phyloP scores from a whole-genome alignment of 495 filamentous ascomycete genomes.

The Hapsidospora chrysogenum region DNA sequence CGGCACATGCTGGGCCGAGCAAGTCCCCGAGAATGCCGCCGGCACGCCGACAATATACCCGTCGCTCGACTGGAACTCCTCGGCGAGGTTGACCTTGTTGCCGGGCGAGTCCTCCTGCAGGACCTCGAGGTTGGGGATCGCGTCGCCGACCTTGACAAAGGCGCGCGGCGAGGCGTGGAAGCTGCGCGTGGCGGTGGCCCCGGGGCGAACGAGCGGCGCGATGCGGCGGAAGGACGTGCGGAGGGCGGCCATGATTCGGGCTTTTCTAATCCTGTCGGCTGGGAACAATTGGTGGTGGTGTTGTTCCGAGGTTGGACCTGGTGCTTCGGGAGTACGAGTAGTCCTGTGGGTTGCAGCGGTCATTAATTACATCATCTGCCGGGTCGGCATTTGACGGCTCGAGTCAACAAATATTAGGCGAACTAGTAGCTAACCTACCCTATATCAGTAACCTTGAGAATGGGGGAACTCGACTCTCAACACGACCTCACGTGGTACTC shows the following conservation, averaged over 20 bases:
- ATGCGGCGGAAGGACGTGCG: slow-evolving; percentile 1
- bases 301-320: too few species aligned
- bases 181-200: slow-evolving; percentile 5
- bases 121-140: slow-evolving; percentile 40
- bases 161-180: slow-evolving; percentile 37
- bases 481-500: too few species aligned
- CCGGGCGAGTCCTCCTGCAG: slow-evolving; percentile 49
- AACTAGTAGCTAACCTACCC: too few species aligned
- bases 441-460: too few species aligned
- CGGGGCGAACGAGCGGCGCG: not conserved
- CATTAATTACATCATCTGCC: too few species aligned
- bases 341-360: too few species aligned
- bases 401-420: too few species aligned
- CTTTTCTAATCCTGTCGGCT: too few species aligned
- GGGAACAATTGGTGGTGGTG: too few species aligned
- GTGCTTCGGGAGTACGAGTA: too few species aligned
- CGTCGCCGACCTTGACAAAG: slow-evolving; percentile 42
- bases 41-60: slow-evolving; percentile 81
- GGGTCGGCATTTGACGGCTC: too few species aligned
- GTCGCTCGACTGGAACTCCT: slow-evolving; percentile 48
- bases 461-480: too few species aligned
- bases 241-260: slow-evolving; percentile 1
- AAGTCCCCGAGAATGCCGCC: slow-evolving; percentile 70
- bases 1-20: slow-evolving; percentile 65
- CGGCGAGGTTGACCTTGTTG: slow-evolving; percentile 72